Base-by-base conservation (phyloP, 768 basidiomycete genomes). In the Tylopilus cervinicoccineus region DNA sequence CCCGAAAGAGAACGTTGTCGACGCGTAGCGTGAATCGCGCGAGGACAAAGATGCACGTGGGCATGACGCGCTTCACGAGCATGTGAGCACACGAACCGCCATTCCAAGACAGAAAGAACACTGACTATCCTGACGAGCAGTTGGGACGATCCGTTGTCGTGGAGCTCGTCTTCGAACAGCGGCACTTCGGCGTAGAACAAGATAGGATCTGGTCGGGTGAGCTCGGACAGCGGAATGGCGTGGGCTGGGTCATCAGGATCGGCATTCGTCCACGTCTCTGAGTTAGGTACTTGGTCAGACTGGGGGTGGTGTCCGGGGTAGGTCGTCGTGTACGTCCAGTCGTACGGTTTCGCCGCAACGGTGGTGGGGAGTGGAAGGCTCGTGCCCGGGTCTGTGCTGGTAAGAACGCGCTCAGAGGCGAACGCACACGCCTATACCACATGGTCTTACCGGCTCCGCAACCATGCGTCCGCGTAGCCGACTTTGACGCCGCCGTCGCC, bases 141-240 rank as follows among this genome's bases (percentile, higher is more conserved):
- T 26, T 83, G 78, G 1, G 93, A 93, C 6, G 90, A 82, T 0
- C 96, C 96, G 61, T 98, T 97, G 62, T 99, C 96, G 61, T 97
- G 93, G 38, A 98, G 74, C 66, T 99, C 96, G 64, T 97, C 93
- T 61, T 99, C 95, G 62, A 89, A 98, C 5, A 98, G 70, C 0
- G 92, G 89, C 1, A 97, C 81, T 59, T 98, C 94, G 7, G 95
- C 92, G 62, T 95, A 98, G 69, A 95, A 99, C n/a, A 97, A 72
- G 56, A 98, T 98, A 14, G 96, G 96, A 68, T 97, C 95, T 48
- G 84, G 90, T 23, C 88, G 80, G 10, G 85, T 86, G 26, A 98
- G 79, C 53, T 94, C 85, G 1, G 83, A 78, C 56, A 95, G 74
- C 1, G 95, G 93, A 48, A 99, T 94, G 9, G 64, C 54, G 57